Base-by-base conservation (phyloP, 768 basidiomycete species). In the Boletus tylopilopsis region DNA sequence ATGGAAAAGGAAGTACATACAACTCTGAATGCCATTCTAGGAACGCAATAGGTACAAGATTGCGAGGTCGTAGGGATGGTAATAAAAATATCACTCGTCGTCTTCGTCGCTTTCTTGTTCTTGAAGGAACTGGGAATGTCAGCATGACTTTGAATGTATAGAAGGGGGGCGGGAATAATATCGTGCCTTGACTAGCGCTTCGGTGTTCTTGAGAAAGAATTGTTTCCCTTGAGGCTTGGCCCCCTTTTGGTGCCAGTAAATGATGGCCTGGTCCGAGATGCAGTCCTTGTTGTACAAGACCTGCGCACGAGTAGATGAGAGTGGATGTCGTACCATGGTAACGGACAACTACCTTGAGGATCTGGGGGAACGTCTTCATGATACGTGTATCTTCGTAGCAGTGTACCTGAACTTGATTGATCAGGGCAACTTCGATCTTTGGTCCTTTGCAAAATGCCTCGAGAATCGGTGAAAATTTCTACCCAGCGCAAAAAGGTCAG, bases 181-280 rank as follows among this genome's bases (percentile, higher is more conserved):
- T 43, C 63, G 42, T 62, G 84, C 94, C 80, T 96, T 95, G 65
- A 98, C 94, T 33, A 98, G 77, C 16, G 89, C 65, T 64, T 90
- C 89, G 0, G 91, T 87, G 50, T 77, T 82, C 73, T 91, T 94
- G 59, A 97, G 73, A 77, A 99, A 97, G 68, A 94, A 89, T 68
- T 96, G 93, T 64, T 87, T 85, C 42, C 94, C 95, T 69, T 97
- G 91, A 0, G 92, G 82, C 71, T 93, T 96, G 41, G 94, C 88
- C 44, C 96, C 95, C 72, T 99, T 99, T 73, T 90, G 86, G 71
- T 92, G 77, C 95, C 95, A 99, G 70, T 96, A 98, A 51, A 97
- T 87, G 63, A 99, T 94, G 53, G 94, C 94, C 64, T 94, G 87
- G 64, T 94, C 93, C 47, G 93, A 90, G 59, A 97, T 79, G 70